These are phyloP conservation scores for Pinus albicaulis DNA, from an alignment of 75 land plant species.

Conservation along the genomic window DNA sequence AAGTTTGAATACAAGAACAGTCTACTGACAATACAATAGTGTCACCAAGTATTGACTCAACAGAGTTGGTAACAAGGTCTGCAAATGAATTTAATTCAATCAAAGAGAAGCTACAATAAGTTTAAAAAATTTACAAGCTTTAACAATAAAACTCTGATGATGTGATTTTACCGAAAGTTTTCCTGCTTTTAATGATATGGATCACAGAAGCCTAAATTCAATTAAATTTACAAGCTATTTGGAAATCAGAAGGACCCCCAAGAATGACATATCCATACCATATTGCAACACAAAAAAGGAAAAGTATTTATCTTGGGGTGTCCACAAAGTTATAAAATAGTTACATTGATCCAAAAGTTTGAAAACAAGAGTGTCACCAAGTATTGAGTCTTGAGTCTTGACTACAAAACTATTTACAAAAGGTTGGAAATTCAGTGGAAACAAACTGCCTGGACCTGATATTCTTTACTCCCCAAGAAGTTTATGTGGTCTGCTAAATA, in stretches of 20 bases:
- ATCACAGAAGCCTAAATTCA: too few species aligned
- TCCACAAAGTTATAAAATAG: not conserved
- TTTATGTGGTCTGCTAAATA: not conserved
- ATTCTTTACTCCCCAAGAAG: not conserved
- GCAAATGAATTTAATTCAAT: not conserved
- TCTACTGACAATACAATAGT: too few species aligned
- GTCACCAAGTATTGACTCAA: not conserved
- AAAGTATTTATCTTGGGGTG: not conserved
- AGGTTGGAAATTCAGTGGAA: too few species aligned
- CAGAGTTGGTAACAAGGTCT: not conserved
- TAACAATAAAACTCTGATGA: too few species aligned
- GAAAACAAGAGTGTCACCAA: not conserved
- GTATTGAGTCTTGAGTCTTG: too few species aligned
- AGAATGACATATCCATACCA: not conserved
- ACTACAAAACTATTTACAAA: not conserved
- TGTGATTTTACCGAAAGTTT: too few species aligned
- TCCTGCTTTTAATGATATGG: too few species aligned
- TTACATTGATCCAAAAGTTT: not conserved
- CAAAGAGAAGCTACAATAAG: not conserved
- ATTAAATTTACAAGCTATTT: not conserved
- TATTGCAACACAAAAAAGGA: not conserved
- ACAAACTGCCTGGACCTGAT: not conserved
- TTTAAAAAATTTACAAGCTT: not conserved
- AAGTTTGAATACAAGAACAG: too few species aligned
- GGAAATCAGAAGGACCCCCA: not conserved